These are phyloP conservation scores for Gossypium mustelinum DNA, from an alignment of 345 rosid species.

Conservation along the genomic window DNA sequence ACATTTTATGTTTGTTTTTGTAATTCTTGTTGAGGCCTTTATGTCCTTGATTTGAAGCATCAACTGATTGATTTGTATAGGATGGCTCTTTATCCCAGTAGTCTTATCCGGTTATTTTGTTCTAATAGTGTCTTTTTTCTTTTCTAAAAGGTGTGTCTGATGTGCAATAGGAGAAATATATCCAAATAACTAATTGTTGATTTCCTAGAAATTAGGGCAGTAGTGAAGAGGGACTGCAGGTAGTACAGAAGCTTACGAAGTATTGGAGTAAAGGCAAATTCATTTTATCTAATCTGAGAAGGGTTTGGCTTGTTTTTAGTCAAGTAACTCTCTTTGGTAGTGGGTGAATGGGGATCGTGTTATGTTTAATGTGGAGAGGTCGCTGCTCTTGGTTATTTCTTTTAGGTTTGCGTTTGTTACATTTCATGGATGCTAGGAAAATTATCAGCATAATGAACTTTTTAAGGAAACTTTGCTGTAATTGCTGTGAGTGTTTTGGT, in stretches of 20 bases:
- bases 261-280: background rate
- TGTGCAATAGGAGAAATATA: background rate
- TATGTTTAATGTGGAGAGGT: background rate
- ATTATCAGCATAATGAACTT: background rate
- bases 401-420: background rate
- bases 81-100: background rate
- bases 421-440: background rate
- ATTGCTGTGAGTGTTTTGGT: background rate
- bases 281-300: background rate
- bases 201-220: background rate
- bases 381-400: background rate
- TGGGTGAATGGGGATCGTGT: background rate
- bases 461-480: background rate
- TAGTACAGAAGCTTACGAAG: background rate
- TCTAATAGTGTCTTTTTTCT: background rate
- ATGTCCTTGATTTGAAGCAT: slow-evolving; percentile 9
- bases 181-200: background rate
- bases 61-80: background rate
- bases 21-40: slow-evolving; percentile 6
- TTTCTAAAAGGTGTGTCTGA: background rate
- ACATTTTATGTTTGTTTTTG: background rate
- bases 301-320: background rate
- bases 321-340: background rate
- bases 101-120: background rate
- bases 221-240: background rate